Conservation (phyloP, 208 protist genomes). For the Acanthamoeba healyi region DNA sequence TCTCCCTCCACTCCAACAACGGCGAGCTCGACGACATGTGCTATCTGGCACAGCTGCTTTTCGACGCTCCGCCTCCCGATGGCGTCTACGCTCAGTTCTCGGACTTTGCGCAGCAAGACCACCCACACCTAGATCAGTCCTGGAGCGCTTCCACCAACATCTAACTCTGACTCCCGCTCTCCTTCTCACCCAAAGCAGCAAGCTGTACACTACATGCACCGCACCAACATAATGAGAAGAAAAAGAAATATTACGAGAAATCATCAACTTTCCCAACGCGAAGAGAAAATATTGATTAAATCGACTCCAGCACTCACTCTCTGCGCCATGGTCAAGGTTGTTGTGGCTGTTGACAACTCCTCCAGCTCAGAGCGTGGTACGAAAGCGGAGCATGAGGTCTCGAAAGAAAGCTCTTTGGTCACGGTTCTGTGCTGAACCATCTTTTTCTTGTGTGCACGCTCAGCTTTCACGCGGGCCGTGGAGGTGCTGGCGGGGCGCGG, state of each 20-base stretch:
- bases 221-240: background rate
- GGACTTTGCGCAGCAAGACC: background rate
- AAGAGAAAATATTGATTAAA: background rate
- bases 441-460: too few relatives aligned
- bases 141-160: too few relatives aligned
- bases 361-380: background rate
- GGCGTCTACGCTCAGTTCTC: background rate
- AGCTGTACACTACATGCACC: too few relatives aligned
- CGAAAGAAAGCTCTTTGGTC: too few relatives aligned
- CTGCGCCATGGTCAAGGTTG: background rate
- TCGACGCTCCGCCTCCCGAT: background rate
- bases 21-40: background rate
- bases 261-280: too few relatives aligned
- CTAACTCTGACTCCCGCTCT: too few relatives aligned
- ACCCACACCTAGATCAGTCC: background rate
- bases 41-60: background rate
- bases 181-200: too few relatives aligned
- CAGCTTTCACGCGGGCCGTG: conserved; percentile 22
- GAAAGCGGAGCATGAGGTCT: too few relatives aligned
- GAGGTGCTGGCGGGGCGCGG: background rate
- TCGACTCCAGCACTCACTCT: background rate
- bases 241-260: background rate
- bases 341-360: background rate
- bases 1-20: background rate
- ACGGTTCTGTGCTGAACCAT: too few relatives aligned